A percentile compares a stretch with the other conserved stretches of the same genome.
Evolutionary conservation across 1,284 basidiomycete species (phyloP).

Genomic region (Sanghuangporus weigelae): DNA sequence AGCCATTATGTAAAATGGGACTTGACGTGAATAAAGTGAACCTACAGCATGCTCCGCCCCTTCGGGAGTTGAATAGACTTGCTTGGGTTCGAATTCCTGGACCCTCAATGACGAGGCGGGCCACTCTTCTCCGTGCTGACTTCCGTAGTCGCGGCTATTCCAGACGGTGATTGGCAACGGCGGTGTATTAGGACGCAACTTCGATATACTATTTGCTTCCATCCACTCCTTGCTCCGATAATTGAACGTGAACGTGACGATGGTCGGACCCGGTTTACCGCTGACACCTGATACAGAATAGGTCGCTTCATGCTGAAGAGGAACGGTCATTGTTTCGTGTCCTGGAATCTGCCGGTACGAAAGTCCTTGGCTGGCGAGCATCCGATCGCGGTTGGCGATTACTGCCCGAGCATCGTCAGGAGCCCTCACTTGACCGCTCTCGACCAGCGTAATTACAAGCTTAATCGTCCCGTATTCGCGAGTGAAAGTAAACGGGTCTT

Average conservation of each 20-base stretch:
- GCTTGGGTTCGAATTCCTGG: background rate
- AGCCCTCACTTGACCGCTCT: constrained; percentile 24
- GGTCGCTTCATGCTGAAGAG: background rate
- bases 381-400: background rate
- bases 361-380: background rate
- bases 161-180: background rate
- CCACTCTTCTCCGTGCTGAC: background rate
- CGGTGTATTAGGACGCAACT: background rate
- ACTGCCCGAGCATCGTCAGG: constrained; percentile 35
- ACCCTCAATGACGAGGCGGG: background rate
- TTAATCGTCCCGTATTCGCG: constrained; percentile 47
- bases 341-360: background rate
- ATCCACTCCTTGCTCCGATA: constrained; percentile 9
- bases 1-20: background rate
- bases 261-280: background rate
- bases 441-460: constrained; percentile 48
- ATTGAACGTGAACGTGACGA: constrained; percentile 13
- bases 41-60: background rate
- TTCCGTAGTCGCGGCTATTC: background rate
- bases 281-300: background rate
- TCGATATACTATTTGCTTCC: background rate
- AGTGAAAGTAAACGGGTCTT: constrained; percentile 55
- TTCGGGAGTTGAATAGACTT: background rate
- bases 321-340: background rate
- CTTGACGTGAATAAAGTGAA: background rate